Evolutionary conservation across 1,284 basidiomycete genomes (phyloP).

Genomic region (Ustilago vetiveriae): DNA sequence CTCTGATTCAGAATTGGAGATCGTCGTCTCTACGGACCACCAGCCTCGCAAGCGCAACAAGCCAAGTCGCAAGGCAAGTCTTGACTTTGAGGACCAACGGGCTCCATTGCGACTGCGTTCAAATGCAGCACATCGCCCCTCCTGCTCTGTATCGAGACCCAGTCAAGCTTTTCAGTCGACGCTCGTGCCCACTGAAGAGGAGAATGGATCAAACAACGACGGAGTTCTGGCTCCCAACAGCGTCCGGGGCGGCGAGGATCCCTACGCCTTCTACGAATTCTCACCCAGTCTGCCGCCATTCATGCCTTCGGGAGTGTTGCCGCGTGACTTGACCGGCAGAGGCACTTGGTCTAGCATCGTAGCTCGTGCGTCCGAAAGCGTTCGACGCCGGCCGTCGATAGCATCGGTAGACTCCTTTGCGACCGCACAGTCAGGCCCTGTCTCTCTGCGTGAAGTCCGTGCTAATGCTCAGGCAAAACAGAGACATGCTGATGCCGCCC

Average conservation of each 20-base stretch:
- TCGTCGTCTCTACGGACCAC: slow-evolving; percentile 14
- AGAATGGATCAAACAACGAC: not conserved
- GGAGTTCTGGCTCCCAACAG: not conserved
- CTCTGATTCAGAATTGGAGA: slow-evolving; percentile 25
- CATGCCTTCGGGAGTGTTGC: slow-evolving; percentile 45
- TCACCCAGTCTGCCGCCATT: slow-evolving; percentile 58
- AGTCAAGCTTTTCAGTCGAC: slow-evolving; percentile 18
- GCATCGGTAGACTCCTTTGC: slow-evolving; percentile 22
- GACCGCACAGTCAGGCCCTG: slow-evolving; percentile 26
- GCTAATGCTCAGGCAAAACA: slow-evolving; percentile 45
- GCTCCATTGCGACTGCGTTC: slow-evolving; percentile 15
- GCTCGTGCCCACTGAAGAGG: slow-evolving; percentile 4
- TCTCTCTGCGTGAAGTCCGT: slow-evolving; percentile 51
- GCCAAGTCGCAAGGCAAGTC: slow-evolving; percentile 7
- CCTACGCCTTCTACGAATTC: slow-evolving; percentile 56
- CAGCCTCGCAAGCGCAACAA: slow-evolving; percentile 44
- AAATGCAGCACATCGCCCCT: slow-evolving; percentile 1
- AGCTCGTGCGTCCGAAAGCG: slow-evolving; percentile 38
- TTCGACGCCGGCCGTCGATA: slow-evolving; percentile 30
- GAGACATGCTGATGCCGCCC: slow-evolving; percentile 27
- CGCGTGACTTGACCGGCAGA: slow-evolving; percentile 49
- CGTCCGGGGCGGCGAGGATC: slow-evolving; percentile 14
- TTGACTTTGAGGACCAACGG: slow-evolving; percentile 51
- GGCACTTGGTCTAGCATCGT: slow-evolving; percentile 59
- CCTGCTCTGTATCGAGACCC: slow-evolving; percentile 3